Percentiles rank a stretch among this genome's conserved stretches.
Conservation (phyloP, 306 rosid genomes). For the Ormosia emarginata region DNA sequence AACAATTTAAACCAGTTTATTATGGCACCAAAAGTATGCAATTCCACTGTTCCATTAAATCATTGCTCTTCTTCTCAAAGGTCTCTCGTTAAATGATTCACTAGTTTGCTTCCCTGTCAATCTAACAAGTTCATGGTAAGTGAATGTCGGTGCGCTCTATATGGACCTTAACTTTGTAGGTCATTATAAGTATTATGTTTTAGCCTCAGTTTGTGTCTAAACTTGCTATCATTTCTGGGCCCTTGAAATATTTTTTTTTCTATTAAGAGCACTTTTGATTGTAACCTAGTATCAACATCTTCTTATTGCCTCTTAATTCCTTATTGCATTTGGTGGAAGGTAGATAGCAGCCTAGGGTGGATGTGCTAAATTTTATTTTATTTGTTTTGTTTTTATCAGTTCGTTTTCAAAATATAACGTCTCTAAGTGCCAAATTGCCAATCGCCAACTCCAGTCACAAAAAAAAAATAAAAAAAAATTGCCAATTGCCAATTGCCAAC, state of each 20-base stretch:
- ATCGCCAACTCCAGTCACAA: not conserved
- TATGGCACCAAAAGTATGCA: slow-evolving; percentile 44
- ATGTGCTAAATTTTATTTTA: not conserved
- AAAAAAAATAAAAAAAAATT: not conserved
- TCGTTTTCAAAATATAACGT: not conserved
- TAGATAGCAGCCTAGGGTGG: not conserved
- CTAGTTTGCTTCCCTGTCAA: slow-evolving; percentile 32
- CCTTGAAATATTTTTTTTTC: slow-evolving; percentile 15
- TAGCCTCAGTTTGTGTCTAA: slow-evolving; percentile 39
- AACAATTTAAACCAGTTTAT: slow-evolving; percentile 13
- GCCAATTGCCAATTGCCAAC: not conserved
- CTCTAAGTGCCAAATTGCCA: not conserved
- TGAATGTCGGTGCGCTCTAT: slow-evolving; percentile 54
- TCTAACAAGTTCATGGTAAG: slow-evolving; percentile 10
- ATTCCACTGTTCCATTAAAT: slow-evolving; percentile 55
- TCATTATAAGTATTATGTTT: slow-evolving; percentile 40
- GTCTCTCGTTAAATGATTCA: slow-evolving; percentile 25
- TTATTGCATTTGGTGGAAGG: slow-evolving; percentile 27
- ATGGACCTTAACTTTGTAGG: slow-evolving; percentile 41
- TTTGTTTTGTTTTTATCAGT: not conserved
- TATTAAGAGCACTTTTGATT: slow-evolving; percentile 27
- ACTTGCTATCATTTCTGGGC: slow-evolving; percentile 34
- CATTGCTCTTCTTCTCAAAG: slow-evolving; percentile 28
- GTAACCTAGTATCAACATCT: slow-evolving; percentile 17
- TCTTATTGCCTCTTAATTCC: not conserved